Percentiles rank a stretch among this genome's conserved stretches.
Evolutionary conservation across 495 filamentous ascomycete species (phyloP).

Genomic region (Penicillium chermesinum): DNA sequence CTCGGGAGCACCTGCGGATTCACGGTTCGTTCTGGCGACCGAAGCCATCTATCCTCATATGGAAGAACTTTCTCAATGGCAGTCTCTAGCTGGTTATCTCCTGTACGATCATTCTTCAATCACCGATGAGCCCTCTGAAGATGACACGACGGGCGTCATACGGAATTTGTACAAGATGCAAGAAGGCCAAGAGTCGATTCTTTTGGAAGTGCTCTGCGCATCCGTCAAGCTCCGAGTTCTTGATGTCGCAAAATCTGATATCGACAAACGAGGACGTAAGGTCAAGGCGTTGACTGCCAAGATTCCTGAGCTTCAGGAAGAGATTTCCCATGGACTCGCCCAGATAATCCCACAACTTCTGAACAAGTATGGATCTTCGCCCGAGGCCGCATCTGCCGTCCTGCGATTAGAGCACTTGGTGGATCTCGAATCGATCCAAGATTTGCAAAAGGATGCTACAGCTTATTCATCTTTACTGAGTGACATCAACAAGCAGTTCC

Average conservation of each 20-base stretch:
- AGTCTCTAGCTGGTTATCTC: constrained; percentile 81
- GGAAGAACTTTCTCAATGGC: constrained; percentile 76
- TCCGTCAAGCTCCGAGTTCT: constrained; percentile 64
- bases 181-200: constrained; percentile 73
- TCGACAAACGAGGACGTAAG: constrained; percentile 55
- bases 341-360: constrained; percentile 75
- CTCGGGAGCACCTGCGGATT: constrained; percentile 53
- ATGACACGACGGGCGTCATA: constrained; percentile 50
- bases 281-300: constrained; percentile 59
- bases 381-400: constrained; percentile 77
- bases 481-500: constrained; percentile 90
- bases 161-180: constrained; percentile 64
- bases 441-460: constrained; percentile 78
- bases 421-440: constrained; percentile 82
- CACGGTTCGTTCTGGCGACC: constrained; percentile 77
- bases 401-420: constrained; percentile 82
- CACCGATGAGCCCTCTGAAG: constrained; percentile 42
- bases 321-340: constrained; percentile 68
- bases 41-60: constrained; percentile 79
- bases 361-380: constrained; percentile 87
- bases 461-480: constrained; percentile 79
- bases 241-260: constrained; percentile 52
- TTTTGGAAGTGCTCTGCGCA: constrained; percentile 81
- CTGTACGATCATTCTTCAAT: constrained; percentile 80
- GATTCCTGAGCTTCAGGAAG: constrained; percentile 61